A percentile compares a stretch with the other conserved stretches of the same genome.
Evolutionary conservation across 371 early-diverging fungal species (phyloP).

Genomic region (Apophysomyces elegans): DNA sequence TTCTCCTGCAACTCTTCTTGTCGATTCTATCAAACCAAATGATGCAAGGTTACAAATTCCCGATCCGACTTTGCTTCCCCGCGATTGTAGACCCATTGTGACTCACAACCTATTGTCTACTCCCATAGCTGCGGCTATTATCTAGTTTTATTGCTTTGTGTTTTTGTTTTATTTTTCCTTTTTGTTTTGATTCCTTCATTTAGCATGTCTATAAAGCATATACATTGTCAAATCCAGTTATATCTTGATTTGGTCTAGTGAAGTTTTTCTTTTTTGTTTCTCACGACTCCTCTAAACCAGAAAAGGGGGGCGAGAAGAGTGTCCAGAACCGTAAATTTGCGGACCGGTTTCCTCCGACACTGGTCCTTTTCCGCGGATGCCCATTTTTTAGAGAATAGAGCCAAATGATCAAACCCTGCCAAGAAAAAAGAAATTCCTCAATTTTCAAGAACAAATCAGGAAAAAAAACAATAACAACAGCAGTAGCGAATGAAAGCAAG

Average conservation of each 20-base stretch:
- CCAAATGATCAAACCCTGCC: not conserved
- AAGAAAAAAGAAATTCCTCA: slow-evolving; percentile 6
- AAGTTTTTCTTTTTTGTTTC: slow-evolving; percentile 1
- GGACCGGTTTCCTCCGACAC: slow-evolving; percentile 8
- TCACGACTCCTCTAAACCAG: slow-evolving; percentile 11
- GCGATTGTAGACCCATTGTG: slow-evolving; percentile 9
- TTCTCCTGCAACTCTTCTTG: not conserved
- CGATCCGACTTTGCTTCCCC: slow-evolving; percentile 1
- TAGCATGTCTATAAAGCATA: slow-evolving; percentile 7
- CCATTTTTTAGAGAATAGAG: not conserved
- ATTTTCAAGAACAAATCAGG: no score
- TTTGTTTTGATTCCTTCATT: not conserved
- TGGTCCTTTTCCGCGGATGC: slow-evolving; percentile 1
- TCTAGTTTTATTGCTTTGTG: not conserved
- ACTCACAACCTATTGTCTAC: slow-evolving; percentile 3
- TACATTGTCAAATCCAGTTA: slow-evolving; percentile 1
- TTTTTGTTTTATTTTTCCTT: slow-evolving; percentile 4
- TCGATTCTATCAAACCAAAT: not conserved
- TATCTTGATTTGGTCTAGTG: slow-evolving; percentile 8
- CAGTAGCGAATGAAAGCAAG: no score
- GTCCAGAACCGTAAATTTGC: slow-evolving; percentile 5
- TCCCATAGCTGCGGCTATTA: slow-evolving; percentile 3
- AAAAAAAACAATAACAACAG: no score
- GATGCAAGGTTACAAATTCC: slow-evolving; percentile 2
- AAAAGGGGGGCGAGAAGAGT: not conserved